A percentile compares a stretch with the other conserved stretches of the same genome.
These are phyloP conservation scores for Dentipellis sp. DNA, from an alignment of 768 basidiomycete species.

Conservation along the genomic window DNA sequence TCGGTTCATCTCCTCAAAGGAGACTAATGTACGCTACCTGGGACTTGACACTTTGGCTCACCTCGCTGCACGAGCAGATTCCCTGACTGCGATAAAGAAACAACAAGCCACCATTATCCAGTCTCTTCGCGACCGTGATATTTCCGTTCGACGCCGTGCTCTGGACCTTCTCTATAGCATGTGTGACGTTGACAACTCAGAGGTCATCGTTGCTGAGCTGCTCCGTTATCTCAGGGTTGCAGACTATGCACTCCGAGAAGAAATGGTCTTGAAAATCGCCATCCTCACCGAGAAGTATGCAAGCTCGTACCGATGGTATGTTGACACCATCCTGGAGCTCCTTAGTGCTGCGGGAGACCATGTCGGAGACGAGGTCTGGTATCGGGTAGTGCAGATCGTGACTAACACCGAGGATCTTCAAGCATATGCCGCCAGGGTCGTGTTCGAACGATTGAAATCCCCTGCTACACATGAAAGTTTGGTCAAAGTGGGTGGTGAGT, in stretches of 20 bases:
- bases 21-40: conserved; percentile 96
- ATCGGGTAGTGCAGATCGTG: conserved; percentile 96
- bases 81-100: conserved; percentile 85
- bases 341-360: conserved; percentile 97
- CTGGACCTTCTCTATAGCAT: conserved; percentile 97
- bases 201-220: conserved; percentile 91
- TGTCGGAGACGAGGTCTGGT: conserved; percentile 99
- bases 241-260: conserved; percentile 92
- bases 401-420: conserved; percentile 98
- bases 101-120: conserved; percentile 95
- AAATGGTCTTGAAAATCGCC: conserved; percentile 98
- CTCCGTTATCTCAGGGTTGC: conserved; percentile 92
- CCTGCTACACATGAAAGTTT: conserved; percentile 87
- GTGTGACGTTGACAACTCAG: conserved; percentile 97
- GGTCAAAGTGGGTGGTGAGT: conserved; percentile 89
- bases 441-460: conserved; percentile 81
- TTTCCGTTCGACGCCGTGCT: conserved; percentile 88
- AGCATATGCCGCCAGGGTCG: conserved; percentile 88
- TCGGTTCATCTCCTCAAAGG: conserved; percentile 94
- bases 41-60: conserved; percentile 98
- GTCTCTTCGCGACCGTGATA: conserved; percentile 93
- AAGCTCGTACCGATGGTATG: conserved; percentile 97
- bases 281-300: conserved; percentile 99
- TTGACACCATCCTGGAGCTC: conserved; percentile 93
- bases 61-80: conserved; percentile 88